A percentile compares a stretch with the other conserved stretches of the same genome.
phyloP scores from a whole-genome alignment of 306 rosid species.

The Pterocarpus macrocarpus region DNA sequence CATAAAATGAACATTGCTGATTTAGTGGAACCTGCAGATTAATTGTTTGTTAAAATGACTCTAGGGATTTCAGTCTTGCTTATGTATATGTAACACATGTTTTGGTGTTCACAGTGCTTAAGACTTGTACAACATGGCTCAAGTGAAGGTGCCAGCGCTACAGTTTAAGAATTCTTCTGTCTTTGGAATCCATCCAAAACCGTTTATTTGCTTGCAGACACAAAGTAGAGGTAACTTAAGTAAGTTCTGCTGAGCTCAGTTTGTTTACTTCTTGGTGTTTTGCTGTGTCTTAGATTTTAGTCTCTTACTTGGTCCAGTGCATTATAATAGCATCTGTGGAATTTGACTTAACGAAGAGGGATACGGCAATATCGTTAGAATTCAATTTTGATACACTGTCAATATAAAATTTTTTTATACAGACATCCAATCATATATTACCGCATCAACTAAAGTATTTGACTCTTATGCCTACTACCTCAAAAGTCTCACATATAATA shows the following conservation, averaged over 20 bases:
- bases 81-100: background rate
- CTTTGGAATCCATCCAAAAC: constrained; percentile 52
- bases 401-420: no score
- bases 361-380: background rate
- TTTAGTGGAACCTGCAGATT: constrained; percentile 38
- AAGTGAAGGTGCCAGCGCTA: constrained; percentile 49
- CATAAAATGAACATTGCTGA: background rate
- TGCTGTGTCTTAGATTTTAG: constrained; percentile 1
- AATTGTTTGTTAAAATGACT: constrained; percentile 63
- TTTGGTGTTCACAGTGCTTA: background rate
- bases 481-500: no score
- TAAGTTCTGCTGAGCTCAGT: constrained; percentile 42
- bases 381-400: no score
- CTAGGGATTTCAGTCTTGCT: constrained; percentile 13
- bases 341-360: constrained; percentile 1
- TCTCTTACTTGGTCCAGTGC: background rate
- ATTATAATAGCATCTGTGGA: constrained; percentile 10
- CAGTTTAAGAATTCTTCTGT: constrained; percentile 52
- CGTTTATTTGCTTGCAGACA: constrained; percentile 53
- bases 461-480: no score
- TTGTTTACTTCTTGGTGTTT: constrained; percentile 15
- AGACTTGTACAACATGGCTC: constrained; percentile 52
- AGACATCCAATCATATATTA: no score
- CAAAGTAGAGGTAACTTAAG: constrained; percentile 50
- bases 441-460: no score